Evolutionary conservation across 345 rosid species (phyloP), one percentile per base, ranked within the genome.

Genomic region (Arabidopsis thaliana): DNA sequence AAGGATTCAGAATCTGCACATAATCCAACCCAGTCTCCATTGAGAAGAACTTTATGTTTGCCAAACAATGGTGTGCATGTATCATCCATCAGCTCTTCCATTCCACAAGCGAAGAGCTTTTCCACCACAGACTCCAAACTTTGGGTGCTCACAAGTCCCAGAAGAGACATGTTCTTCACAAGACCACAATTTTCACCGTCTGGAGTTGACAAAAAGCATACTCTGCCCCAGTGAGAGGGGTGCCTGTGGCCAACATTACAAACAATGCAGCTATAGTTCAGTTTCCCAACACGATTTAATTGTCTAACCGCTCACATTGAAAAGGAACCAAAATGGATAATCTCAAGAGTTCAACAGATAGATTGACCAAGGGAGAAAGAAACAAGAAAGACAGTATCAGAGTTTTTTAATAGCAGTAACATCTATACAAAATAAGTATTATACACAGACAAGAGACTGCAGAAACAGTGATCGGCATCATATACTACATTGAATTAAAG

Each of bases 141-240:
- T 16, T 82, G 74, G 28, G 87, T 87, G 69, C 89, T 92, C 22
- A 92, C 87, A 62, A 94, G 87, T 63, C 97, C 99, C 28, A 96
- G 93, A 67, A 73, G 81, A 52, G 93, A 85, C 76, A 94, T 73
- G 65, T 91, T 94, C 82, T 94, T 94, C 41, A 94, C 97, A 53
- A 94, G 99, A 48, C 99, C 99, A 79, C 99, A 94, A 67, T 94
- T 92, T 84, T 94, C 97, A 58, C 97, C 99, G 82, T 91, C 97
- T 7, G 99, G 93, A 20, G 97, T 94, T 11, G 99, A 91, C 52
- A 91, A 83, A 81, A 91, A 89, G 85, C 99, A 92, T 66, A 89
- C 87, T 81, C 87, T 90, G 64, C 99, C 99, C 97, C 99, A 90
- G 64, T 94, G 99, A 71, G 99, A 91, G 65, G 99, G 99, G 78